Evolutionary conservation across 1,284 basidiomycete species (phyloP).

Genomic region (Baeospora myosura): DNA sequence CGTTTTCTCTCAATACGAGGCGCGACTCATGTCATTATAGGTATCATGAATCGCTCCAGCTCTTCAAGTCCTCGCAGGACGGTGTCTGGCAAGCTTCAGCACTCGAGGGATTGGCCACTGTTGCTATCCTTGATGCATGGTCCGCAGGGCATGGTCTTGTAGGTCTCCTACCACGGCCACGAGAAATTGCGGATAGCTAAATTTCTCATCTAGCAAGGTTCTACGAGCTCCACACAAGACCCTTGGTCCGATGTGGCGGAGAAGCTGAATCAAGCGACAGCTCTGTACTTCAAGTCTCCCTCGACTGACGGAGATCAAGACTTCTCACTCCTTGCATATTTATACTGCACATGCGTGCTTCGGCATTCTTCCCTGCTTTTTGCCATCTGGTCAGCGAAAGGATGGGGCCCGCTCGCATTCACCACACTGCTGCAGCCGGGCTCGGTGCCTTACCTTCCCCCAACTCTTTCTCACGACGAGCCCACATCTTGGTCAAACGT

Average conservation of each 20-base stretch:
- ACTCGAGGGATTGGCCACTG: constrained; percentile 75
- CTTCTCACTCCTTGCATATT: constrained; percentile 53
- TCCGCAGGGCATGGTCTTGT: constrained; percentile 67
- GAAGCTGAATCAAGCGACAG: constrained; percentile 57
- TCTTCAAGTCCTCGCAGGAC: constrained; percentile 70
- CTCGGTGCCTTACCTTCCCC: constrained; percentile 46
- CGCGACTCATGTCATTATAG: constrained; percentile 33
- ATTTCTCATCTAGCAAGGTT: constrained; percentile 44
- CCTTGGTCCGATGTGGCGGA: constrained; percentile 67
- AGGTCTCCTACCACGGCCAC: constrained; percentile 27
- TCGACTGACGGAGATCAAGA: constrained; percentile 50
- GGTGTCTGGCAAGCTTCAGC: constrained; percentile 81
- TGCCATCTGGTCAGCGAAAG: constrained; percentile 78
- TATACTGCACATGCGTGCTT: constrained; percentile 60
- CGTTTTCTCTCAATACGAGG: constrained; percentile 8
- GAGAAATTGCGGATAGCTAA: constrained; percentile 16
- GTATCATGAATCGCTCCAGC: constrained; percentile 76
- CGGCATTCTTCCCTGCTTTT: constrained; percentile 67
- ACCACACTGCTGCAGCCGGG: constrained; percentile 65
- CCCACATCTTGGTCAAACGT: constrained; percentile 39
- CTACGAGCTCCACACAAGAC: constrained; percentile 41
- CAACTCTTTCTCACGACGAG: constrained; percentile 37
- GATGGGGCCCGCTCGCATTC: constrained; percentile 79
- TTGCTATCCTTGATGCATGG: constrained; percentile 79
- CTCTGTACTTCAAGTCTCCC: constrained; percentile 53